A percentile compares a stretch with the other conserved stretches of the same genome.
Evolutionary conservation across 441 rosid species (phyloP).

Genomic region (Populus trichocarpa): DNA sequence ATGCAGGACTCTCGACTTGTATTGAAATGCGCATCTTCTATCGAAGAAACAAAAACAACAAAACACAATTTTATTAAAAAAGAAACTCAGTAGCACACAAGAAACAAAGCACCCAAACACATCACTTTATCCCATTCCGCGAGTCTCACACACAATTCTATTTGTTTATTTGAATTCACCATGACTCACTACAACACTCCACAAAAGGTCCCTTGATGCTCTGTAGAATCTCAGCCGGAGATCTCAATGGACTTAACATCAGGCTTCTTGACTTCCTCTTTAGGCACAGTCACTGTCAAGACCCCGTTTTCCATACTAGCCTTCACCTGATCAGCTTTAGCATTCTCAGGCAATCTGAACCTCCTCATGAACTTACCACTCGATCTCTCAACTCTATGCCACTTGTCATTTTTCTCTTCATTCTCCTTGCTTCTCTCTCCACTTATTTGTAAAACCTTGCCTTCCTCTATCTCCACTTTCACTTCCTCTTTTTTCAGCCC

Average conservation of each 20-base stretch:
- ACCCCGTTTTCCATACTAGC: no score
- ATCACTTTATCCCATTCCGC: background rate
- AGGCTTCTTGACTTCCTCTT: no score
- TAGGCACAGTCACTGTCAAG: no score
- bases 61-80: background rate
- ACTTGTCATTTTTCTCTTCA: constrained; percentile 26
- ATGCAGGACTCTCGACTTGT: background rate
- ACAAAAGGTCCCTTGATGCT: background rate
- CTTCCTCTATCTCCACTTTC: background rate
- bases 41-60: background rate
- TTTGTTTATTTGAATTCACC: background rate
- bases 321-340: no score
- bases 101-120: background rate
- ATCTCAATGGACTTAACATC: constrained; percentile 21
- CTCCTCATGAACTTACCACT: constrained; percentile 34
- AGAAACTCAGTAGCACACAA: background rate
- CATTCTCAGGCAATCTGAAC: constrained; percentile 12
- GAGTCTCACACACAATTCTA: background rate
- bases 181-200: background rate
- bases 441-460: constrained; percentile 28
- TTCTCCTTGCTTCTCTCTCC: constrained; percentile 27
- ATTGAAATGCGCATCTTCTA: no score
- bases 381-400: constrained; percentile 33
- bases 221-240: constrained; percentile 13
- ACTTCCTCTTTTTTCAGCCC: constrained; percentile 1